Evolutionary conservation across 306 rosid species (phyloP), one percentile per base, ranked within the genome.

Genomic region (Betula pendula): DNA sequence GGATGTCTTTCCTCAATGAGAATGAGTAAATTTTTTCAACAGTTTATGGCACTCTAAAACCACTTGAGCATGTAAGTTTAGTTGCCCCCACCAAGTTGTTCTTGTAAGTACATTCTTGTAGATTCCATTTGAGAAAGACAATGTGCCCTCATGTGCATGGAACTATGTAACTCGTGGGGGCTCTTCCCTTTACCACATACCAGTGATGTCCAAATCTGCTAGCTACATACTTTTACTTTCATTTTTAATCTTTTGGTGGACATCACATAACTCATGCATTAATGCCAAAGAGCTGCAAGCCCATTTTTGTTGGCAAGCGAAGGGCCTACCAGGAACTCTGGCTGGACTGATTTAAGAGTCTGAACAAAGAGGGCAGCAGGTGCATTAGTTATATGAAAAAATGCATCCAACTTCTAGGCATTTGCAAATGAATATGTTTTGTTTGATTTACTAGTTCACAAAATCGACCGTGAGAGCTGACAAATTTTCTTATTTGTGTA

Each of bases 61-160:
- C 59, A 35, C 81, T 86, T 22, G 72, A 83, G 69, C 87, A 62
- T 24, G 88, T 87, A 53, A 82, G 88, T 77, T 16, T 60, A 47
- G 43, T 29, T 74, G 24, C 15, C 68, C 47, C 29, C 71, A 17
- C 49, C 71, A 20, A 45, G 49, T 20, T 42, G 35, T 19, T 6
- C 16, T 5, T 60, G 68, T 20, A 27, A 12, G 14, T 60, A 3
- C 68, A 29, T 15, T 14, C 19, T 14, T 60, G 40, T 29, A 12
- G 19, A 60, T 29, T 60, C n/a, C 11, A 56, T 60, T 60, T 60
- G 68, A 27, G 4, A 15, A 20, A 13, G 22, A 29, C 29, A 27
- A 60, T 15, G 35, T 60, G 9, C 20, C 11, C 68, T 60, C 42
- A 14, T 14, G n/a, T 60, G 38, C 68, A 60, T 29, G 16, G 68